A percentile compares a stretch with the other conserved stretches of the same genome.
phyloP scores from a whole-genome alignment of 1,284 basidiomycete species.

The Moesziomyces parantarcticus region DNA sequence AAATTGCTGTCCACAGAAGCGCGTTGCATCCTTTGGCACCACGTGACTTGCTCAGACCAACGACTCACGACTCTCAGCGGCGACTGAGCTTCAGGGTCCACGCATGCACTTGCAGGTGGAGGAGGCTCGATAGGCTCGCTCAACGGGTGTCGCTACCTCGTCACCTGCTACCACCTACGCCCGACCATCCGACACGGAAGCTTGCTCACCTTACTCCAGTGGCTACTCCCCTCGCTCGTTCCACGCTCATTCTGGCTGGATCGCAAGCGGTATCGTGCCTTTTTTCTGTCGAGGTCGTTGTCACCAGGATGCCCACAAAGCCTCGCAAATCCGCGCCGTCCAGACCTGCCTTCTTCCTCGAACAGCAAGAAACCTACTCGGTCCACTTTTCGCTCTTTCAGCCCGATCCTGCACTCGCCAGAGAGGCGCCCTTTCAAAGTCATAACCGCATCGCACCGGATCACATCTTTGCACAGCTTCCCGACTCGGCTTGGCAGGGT shows the following conservation, averaged over 20 bases:
- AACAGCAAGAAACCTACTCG: conserved; percentile 42
- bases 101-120: background rate
- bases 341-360: conserved; percentile 27
- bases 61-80: too few species aligned
- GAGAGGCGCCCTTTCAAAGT: conserved; percentile 25
- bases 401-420: conserved; percentile 10
- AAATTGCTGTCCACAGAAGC: background rate
- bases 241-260: background rate
- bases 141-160: background rate
- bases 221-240: too few species aligned
- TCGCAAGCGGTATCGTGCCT: background rate
- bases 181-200: too few species aligned
- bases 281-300: background rate
- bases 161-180: background rate
- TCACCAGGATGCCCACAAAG: conserved; percentile 36
- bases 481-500: conserved; percentile 31
- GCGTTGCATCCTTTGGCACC: too few species aligned
- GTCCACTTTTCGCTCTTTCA: conserved; percentile 39
- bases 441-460: conserved; percentile 8
- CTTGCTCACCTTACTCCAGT: background rate
- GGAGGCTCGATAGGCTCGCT: background rate
- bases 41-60: background rate
- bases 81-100: background rate
- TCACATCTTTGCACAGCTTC: conserved; percentile 21
- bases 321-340: conserved; percentile 22